A percentile compares a stretch with the other conserved stretches of the same genome.
phyloP scores from a whole-genome alignment of 1,284 basidiomycete genomes.

The Porogramme epimiltina region DNA sequence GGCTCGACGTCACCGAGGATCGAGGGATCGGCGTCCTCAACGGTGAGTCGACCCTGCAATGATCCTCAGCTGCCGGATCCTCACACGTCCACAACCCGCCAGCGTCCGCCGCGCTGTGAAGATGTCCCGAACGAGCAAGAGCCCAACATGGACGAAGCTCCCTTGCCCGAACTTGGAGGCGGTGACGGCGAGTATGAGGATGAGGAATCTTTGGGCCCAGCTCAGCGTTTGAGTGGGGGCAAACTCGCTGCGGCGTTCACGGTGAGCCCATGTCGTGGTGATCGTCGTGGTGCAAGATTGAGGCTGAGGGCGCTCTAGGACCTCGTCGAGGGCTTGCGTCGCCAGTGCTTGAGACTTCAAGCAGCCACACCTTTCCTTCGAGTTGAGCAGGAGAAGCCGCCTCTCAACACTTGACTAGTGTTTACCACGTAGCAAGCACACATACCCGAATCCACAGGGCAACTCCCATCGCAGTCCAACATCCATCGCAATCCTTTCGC shows the following conservation, averaged over 20 bases:
- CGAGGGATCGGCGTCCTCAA: background rate
- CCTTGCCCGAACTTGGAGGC: background rate
- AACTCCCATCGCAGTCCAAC: no score
- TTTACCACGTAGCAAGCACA: no score
- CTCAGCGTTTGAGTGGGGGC: slow-evolving; percentile 1
- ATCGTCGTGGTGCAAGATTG: background rate
- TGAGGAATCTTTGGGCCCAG: background rate
- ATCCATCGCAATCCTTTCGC: no score
- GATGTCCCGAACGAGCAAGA: background rate
- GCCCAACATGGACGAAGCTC: background rate
- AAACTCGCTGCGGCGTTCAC: background rate
- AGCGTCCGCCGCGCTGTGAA: background rate
- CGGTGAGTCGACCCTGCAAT: no score
- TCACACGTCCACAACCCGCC: background rate
- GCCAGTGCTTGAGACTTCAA: background rate
- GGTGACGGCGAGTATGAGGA: background rate
- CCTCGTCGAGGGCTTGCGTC: background rate
- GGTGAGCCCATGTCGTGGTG: slow-evolving; percentile 5
- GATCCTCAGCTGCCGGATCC: no score
- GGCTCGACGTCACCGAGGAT: no score
- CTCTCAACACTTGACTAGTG: no score
- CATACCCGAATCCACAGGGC: no score
- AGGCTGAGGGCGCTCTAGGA: slow-evolving; percentile 3
- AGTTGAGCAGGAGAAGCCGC: no score
- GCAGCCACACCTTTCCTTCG: background rate